Evolutionary conservation across 169 alveolate genomes (phyloP).

Genomic region (Cryptosporidium felis): DNA sequence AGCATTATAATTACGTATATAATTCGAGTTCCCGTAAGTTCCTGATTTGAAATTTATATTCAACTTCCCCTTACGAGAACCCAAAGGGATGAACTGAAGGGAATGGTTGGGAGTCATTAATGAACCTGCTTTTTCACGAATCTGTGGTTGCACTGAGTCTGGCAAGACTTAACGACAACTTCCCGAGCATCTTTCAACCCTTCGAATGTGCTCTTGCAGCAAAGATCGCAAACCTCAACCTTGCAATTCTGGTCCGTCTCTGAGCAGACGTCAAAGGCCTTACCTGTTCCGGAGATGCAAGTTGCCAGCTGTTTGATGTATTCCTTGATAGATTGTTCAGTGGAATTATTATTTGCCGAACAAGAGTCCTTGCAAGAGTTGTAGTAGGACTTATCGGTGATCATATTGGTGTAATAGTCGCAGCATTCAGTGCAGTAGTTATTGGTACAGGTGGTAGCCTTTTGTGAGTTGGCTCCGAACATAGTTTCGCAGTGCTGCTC

Average conservation of each 20-base stretch:
- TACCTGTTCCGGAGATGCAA: conserved; percentile 54
- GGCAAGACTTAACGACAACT: conserved; percentile 32
- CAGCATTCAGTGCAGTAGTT: conserved; percentile 78
- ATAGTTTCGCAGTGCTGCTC: conserved; percentile 73
- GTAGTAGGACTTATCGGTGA: conserved; percentile 50
- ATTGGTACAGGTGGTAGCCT: conserved; percentile 58
- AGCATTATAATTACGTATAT: neutral
- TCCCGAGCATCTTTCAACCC: neutral
- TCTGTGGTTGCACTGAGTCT: conserved; percentile 29
- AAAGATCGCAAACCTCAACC: conserved; percentile 47
- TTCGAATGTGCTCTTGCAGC: conserved; percentile 34
- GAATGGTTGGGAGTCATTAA: neutral
- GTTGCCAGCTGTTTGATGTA: conserved; percentile 10
- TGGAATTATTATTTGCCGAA: conserved; percentile 9
- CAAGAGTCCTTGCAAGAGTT: conserved; percentile 39
- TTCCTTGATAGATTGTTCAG: conserved; percentile 25
- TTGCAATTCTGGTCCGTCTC: conserved; percentile 46
- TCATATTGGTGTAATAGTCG: conserved; percentile 75
- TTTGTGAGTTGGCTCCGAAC: conserved; percentile 15
- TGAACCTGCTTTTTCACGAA: neutral
- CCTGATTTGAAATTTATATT: too few relatives aligned
- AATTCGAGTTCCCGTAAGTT: neutral
- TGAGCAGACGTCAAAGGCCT: conserved; percentile 56
- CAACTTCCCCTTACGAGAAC: neutral
- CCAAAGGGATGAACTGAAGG: neutral